Base-by-base conservation (phyloP, 495 filamentous ascomycete genomes). In the Lepraria neglecta region DNA sequence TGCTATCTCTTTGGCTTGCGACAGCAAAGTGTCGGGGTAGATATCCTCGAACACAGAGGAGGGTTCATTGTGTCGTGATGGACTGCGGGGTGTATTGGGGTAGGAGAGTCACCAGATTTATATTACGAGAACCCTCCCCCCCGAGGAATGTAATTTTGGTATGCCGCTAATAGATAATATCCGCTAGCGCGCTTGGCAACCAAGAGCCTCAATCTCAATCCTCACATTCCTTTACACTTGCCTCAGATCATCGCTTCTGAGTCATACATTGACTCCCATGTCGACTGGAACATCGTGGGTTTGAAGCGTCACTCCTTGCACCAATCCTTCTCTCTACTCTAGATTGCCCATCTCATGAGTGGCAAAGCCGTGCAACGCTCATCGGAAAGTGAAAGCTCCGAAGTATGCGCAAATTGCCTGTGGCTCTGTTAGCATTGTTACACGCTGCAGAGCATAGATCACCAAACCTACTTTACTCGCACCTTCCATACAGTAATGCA, bases 401-500 rank as follows among this genome's bases (percentile, higher is more conserved):
- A 46, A 66, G 38, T 60, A 55, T 6, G 48, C 46, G 19, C 35
- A 55, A 14, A 59, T 33, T 6, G 56, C 57, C 48, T 54, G 7
- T 45, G 19, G 12, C 42, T n/a, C 38, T 19, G 10, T 58, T 21
- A 47, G 12, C 5, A 38, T 30, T 4, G 30, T 17, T 7, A 51
- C 0, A 11, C 0, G 17, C 28, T 38, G 35, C 35, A 38, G 27
- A 30, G 48, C 11, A 45, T 2, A 1, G 21, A 17, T n/a, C 47
- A 1, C 24, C 24, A 24, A 28, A 38, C 10, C 28, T 61, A 77
- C 89, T 75, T 97, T 98, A 71, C 94, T 96, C 4, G 88, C 87
- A 10, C 90, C 89, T 59, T 88, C 79, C 74, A 94, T 86, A 71
- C 91, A 96, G 70, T 98, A 98, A 74, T 98, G 94, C 52, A 89